Conservation (phyloP, 768 basidiomycete genomes). For the Boletus rex-veris region DNA sequence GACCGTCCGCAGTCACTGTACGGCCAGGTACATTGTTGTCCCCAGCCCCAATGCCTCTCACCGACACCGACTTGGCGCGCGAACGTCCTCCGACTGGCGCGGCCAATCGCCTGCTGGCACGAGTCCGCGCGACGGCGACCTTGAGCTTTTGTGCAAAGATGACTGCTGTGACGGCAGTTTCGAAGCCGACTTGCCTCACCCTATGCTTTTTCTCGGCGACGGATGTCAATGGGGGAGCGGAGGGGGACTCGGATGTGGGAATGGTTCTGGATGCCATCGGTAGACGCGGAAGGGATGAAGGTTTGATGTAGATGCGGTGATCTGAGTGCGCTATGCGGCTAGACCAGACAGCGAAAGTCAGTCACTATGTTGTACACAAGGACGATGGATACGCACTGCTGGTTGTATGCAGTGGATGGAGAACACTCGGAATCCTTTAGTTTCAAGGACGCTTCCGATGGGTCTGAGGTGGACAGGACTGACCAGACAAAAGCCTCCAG, state of each 20-base stretch:
- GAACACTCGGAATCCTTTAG: not conserved
- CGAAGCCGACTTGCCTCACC: conserved; percentile 18
- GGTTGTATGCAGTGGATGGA: not conserved
- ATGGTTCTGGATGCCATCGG: too few relatives aligned
- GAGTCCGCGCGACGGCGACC: conserved; percentile 13
- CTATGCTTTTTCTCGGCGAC: not conserved
- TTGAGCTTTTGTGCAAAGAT: conserved; percentile 24
- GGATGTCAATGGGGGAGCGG: not conserved
- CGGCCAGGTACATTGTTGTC: not conserved
- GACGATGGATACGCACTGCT: conserved; percentile 4
- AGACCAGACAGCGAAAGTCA: not conserved
- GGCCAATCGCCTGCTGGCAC: not conserved
- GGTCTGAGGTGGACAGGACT: not conserved
- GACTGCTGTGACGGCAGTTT: conserved; percentile 21
- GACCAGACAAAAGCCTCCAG: not conserved
- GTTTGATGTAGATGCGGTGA: too few relatives aligned
- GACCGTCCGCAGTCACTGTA: not conserved
- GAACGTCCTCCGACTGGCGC: not conserved
- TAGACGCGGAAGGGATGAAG: too few relatives aligned
- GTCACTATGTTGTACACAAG: not conserved
- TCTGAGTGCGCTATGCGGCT: not conserved
- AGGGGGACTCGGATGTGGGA: not conserved
- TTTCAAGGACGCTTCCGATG: not conserved
- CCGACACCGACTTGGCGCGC: conserved; percentile 5
- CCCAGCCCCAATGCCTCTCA: not conserved